Evolutionary conservation across 2,329 filamentous ascomycete species (phyloP), one percentile per base, ranked within the genome.

Genomic region (Colletotrichum truncatum): DNA sequence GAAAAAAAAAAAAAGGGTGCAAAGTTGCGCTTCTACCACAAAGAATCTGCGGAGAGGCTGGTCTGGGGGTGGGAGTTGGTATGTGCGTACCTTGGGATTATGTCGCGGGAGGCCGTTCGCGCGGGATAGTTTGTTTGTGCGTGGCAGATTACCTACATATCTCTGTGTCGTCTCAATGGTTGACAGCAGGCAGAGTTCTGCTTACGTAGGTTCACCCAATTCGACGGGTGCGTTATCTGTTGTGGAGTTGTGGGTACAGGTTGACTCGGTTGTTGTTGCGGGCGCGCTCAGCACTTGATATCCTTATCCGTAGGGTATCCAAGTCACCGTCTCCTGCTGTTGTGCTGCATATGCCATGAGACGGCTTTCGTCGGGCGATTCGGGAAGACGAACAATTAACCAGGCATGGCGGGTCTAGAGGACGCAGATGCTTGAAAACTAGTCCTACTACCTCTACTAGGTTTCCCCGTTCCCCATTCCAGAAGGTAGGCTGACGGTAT

Each of bases 131-230:
- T 25, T 28, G 30, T n/a, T 57, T 57, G 54, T 57, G 53, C 53
- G 53, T 56, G 25, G 26, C 28, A 46, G 41, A 38, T 57, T 34
- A 48, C n/a, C 30, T 48, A 21, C 52, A 28, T 28, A 48, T 57
- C 54, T 46, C 14, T 21, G 23, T 12, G 28, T 30, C 23, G 26
- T 36, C 54, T 48, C 14, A 57, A 14, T 56, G 53, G 53, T 46
- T 41, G 41, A 14, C 5, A n/a, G 28, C 39, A 12, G 3, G 21
- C n/a, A 26, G 41, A 26, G 28, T n/a, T 38, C 18, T 57, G 54
- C 54, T 57, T 48, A 57, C 54, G 54, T 57, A 48, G 54, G 30
- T 48, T 30, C 51, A 18, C 51, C 51, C 34, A 32, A 36, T 4
- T 18, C n/a, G 25, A 41, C 51, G 51, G 51, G 23, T 34, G 23